Percentiles rank a stretch among this genome's conserved stretches.
Evolutionary conservation across 257 asterid species (phyloP).

Genomic region (Salvia hispanica): DNA sequence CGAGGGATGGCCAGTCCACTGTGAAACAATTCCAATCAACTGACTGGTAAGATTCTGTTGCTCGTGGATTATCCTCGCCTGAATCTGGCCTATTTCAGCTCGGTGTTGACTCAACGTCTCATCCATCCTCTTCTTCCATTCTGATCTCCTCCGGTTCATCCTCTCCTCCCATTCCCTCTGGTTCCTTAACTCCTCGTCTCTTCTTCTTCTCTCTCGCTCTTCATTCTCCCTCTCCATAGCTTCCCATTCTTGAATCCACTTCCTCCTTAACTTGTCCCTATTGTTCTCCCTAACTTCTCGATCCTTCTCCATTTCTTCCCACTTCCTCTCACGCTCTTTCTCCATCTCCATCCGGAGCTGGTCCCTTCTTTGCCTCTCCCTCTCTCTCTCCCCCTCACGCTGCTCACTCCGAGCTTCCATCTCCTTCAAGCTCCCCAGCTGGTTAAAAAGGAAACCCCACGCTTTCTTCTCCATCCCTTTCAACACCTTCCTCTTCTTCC

Average conservation of each 20-base stretch:
- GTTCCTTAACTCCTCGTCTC: slow-evolving; percentile 63
- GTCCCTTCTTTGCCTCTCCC: slow-evolving; percentile 75
- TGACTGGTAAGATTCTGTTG: slow-evolving; percentile 83
- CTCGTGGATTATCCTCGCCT: slow-evolving; percentile 81
- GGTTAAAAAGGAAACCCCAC: slow-evolving; percentile 67
- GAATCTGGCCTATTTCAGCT: slow-evolving; percentile 80
- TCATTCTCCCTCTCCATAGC: slow-evolving; percentile 74
- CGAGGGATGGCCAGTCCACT: slow-evolving; percentile 78
- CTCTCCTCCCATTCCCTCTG: slow-evolving; percentile 87
- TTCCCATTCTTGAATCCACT: slow-evolving; percentile 78
- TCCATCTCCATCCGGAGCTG: slow-evolving; percentile 54
- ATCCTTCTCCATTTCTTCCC: slow-evolving; percentile 68
- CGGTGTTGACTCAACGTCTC: slow-evolving; percentile 73
- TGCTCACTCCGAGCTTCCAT: slow-evolving; percentile 76
- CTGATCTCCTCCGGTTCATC: slow-evolving; percentile 68
- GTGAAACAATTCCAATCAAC: slow-evolving; percentile 82
- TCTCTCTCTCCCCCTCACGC: slow-evolving; percentile 71
- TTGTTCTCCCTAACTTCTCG: slow-evolving; percentile 53
- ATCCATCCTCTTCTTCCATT: slow-evolving; percentile 84
- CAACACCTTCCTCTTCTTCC: slow-evolving; percentile 68
- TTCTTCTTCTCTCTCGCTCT: slow-evolving; percentile 61
- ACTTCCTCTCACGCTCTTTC: slow-evolving; percentile 59
- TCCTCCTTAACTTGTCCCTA: slow-evolving; percentile 58
- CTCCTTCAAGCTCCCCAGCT: slow-evolving; percentile 64
- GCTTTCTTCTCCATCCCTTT: slow-evolving; percentile 73